Evolutionary conservation across 2,329 filamentous ascomycete genomes (phyloP), one percentile per base, ranked within the genome.

Genomic region (Fusarium falciforme): DNA sequence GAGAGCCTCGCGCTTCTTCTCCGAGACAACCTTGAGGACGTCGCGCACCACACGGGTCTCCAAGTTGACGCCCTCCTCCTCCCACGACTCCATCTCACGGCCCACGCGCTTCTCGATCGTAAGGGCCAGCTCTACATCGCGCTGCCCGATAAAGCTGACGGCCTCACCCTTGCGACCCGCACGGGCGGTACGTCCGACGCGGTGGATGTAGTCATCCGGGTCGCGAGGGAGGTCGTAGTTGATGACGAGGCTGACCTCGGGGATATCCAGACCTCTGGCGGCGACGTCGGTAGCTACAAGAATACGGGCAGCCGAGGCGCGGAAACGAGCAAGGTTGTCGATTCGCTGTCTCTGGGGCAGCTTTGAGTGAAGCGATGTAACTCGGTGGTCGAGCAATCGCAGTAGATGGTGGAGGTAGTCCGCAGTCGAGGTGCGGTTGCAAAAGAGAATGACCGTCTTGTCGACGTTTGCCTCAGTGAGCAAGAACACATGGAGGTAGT

Each of bases 201-300:
- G 91, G 85, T 99, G 96, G 75, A 99, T 96, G 82, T 99, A 99
- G 83, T 98, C 96, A 81, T 98, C 95, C 4, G 96, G 94, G 80
- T 98, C 94, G n/a, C 96, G 91, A 0, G 96, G 96, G 1, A 99
- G 91, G 80, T 99, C 96, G 83, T 95, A 99, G 84, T 99, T 98
- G 80, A 99, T 86, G 3, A 99, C 96, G 17, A 98, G 84, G 64
- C 90, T 92, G 8, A 98, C 96, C 76, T 95, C 93, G 1, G 96
- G 96, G 71, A 99, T 98, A 84, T 99, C 96, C 5, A 99, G 89
- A 87, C 96, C 96, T 82, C 96, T 90, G 22, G 95, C 94, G 1
- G 96, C 96, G 16, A 99, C 95, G 81, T 99, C 96, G 0, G 96
- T 99, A 1, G 96, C 96, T 12, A 99, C 93, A 2, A 99, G 89